A percentile compares a stretch with the other conserved stretches of the same genome.
Conservation (phyloP, 1,284 basidiomycete species). For the Fereydounia khargensis region DNA sequence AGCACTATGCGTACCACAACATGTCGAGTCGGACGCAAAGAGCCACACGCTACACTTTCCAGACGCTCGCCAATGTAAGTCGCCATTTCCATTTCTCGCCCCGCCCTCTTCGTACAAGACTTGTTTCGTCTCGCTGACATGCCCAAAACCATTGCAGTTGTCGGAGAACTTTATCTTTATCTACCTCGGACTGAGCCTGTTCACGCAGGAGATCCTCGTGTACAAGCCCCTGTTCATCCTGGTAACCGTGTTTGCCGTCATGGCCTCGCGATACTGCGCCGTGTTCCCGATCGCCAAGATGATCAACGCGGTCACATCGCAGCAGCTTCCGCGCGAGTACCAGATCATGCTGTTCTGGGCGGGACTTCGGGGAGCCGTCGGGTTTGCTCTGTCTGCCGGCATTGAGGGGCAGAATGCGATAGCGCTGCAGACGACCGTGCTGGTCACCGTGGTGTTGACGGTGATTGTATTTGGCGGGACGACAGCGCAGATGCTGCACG, state of each 20-base stretch:
- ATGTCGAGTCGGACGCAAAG: slow-evolving; percentile 94
- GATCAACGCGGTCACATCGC: slow-evolving; percentile 72
- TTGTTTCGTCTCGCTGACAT: too few relatives aligned
- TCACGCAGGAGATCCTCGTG: slow-evolving; percentile 82
- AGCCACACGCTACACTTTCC: slow-evolving; percentile 79
- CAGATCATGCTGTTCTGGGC: slow-evolving; percentile 85
- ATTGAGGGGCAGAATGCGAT: slow-evolving; percentile 89
- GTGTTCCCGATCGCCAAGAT: slow-evolving; percentile 94
- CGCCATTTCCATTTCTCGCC: too few relatives aligned
- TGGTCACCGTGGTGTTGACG: slow-evolving; percentile 92
- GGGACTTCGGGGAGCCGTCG: slow-evolving; percentile 90
- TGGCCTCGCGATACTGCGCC: slow-evolving; percentile 90
- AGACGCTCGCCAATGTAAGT: slow-evolving; percentile 49
- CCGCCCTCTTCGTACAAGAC: too few relatives aligned
- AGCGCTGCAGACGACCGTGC: slow-evolving; percentile 86
- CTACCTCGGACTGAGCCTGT: slow-evolving; percentile 92
- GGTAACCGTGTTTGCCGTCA: slow-evolving; percentile 68
- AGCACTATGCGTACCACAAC: slow-evolving; percentile 98
- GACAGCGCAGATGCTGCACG: slow-evolving; percentile 91
- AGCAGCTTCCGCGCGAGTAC: slow-evolving; percentile 51
- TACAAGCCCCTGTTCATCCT: slow-evolving; percentile 92
- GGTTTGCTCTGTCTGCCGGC: slow-evolving; percentile 91
- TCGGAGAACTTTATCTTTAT: slow-evolving; percentile 99
- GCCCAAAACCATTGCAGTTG: too few relatives aligned
- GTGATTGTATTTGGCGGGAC: slow-evolving; percentile 95